Percentiles rank a stretch among this genome's conserved stretches.
phyloP scores from a whole-genome alignment of 768 basidiomycete species.

The Suillus hirtellus region DNA sequence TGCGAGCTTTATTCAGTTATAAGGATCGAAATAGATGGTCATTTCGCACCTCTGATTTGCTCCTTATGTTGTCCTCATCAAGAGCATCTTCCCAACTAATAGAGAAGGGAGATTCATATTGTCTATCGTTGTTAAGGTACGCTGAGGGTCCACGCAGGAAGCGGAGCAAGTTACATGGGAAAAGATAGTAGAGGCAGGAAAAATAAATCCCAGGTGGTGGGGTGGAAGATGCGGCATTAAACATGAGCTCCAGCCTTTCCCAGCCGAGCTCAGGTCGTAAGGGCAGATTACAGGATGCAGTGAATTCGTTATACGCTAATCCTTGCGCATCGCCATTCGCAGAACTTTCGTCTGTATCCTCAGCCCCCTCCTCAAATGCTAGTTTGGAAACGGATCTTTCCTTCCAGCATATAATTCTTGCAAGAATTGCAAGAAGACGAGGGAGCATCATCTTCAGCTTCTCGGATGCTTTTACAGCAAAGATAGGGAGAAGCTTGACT shows the following conservation, averaged over 20 bases:
- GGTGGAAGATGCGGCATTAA: conserved; percentile 51
- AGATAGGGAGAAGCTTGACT: conserved; percentile 71
- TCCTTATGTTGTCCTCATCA: conserved; percentile 67
- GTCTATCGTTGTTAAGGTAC: conserved; percentile 55
- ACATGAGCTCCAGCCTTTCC: conserved; percentile 64
- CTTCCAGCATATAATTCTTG: conserved; percentile 76
- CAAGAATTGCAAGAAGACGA: conserved; percentile 63
- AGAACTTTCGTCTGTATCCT: conserved; percentile 14
- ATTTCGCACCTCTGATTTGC: conserved; percentile 64
- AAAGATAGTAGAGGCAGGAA: conserved; percentile 83
- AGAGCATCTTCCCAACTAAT: conserved; percentile 71
- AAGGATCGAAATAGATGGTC: background rate
- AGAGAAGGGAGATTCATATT: conserved; percentile 58
- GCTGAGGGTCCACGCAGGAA: conserved; percentile 71
- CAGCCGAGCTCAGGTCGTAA: conserved; percentile 63
- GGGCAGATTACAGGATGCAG: conserved; percentile 40
- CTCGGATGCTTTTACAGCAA: conserved; percentile 63
- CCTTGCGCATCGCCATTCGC: conserved; percentile 6
- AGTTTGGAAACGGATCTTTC: conserved; percentile 43
- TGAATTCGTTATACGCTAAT: conserved; percentile 27
- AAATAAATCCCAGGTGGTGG: conserved; percentile 71
- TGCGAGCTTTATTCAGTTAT: conserved; percentile 28
- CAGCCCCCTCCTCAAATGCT: conserved; percentile 41
- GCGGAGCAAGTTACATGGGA: conserved; percentile 83
- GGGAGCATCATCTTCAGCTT: conserved; percentile 63